Evolutionary conservation across 1,139 yeast species (phyloP).

Genomic region (Groenewaldozyma auringiensis): DNA sequence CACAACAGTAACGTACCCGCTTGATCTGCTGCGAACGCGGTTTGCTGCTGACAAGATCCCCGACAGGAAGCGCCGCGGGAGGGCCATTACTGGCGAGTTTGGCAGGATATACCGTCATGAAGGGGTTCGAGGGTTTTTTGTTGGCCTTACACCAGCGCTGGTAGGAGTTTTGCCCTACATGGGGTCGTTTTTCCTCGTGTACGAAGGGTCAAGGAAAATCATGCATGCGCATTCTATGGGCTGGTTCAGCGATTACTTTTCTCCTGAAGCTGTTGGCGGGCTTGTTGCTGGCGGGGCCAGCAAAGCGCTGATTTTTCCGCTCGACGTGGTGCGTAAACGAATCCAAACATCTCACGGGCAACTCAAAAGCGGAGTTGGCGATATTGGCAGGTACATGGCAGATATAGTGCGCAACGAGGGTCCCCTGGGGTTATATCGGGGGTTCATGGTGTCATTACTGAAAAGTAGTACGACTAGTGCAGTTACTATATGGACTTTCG

Average conservation of each 20-base stretch:
- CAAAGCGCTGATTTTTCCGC: conserved; percentile 71
- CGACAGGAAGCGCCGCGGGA: conserved; percentile 28
- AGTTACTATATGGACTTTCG: conserved; percentile 66
- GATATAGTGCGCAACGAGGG: conserved; percentile 52
- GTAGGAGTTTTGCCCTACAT: conserved; percentile 57
- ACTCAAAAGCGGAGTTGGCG: not conserved
- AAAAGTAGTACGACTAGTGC: conserved; percentile 80
- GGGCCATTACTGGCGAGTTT: conserved; percentile 30
- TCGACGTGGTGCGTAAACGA: conserved; percentile 76
- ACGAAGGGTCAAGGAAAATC: conserved; percentile 34
- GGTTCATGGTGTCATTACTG: conserved; percentile 57
- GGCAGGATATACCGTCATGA: conserved; percentile 39
- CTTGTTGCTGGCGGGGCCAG: conserved; percentile 68
- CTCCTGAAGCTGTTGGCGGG: conserved; percentile 62
- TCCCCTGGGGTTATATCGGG: conserved; percentile 60
- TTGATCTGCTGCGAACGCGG: conserved; percentile 78
- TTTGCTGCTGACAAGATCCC: conserved; percentile 44
- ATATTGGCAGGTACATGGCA: conserved; percentile 26
- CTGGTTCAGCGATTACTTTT: conserved; percentile 9
- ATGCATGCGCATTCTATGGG: not conserved
- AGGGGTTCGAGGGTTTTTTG: conserved; percentile 52
- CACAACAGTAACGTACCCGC: conserved; percentile 72
- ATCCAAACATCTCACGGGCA: conserved; percentile 50
- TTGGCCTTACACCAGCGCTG: conserved; percentile 58
- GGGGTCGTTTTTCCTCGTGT: conserved; percentile 62